phyloP scores from a whole-genome alignment of 768 basidiomycete species.

The Lentinula boryana region DNA sequence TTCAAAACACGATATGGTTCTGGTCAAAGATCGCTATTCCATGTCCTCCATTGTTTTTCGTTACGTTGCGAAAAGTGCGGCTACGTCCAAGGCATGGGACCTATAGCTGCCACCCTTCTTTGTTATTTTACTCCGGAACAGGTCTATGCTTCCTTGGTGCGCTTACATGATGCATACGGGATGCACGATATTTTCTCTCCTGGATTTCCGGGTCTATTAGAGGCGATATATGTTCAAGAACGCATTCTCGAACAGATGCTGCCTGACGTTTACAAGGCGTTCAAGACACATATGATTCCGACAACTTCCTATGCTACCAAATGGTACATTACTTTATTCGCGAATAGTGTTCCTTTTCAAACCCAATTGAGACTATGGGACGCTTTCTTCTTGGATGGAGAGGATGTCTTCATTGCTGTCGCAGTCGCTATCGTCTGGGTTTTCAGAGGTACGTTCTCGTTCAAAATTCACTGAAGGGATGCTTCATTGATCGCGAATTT shows the following conservation, averaged over 20 bases:
- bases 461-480: background rate
- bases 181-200: slow-evolving; percentile 89
- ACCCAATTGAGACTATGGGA: slow-evolving; percentile 95
- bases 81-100: slow-evolving; percentile 99
- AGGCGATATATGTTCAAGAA: slow-evolving; percentile 96
- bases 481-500: background rate
- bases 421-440: slow-evolving; percentile 89
- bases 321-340: slow-evolving; percentile 98
- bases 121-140: slow-evolving; percentile 92
- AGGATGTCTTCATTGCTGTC: slow-evolving; percentile 81
- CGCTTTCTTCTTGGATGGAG: slow-evolving; percentile 84
- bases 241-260: slow-evolving; percentile 80
- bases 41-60: slow-evolving; percentile 90
- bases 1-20: slow-evolving; percentile 95
- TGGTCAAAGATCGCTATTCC: slow-evolving; percentile 93
- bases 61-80: slow-evolving; percentile 81
- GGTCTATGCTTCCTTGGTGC: slow-evolving; percentile 77
- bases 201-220: slow-evolving; percentile 93
- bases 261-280: slow-evolving; percentile 83
- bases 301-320: slow-evolving; percentile 96
- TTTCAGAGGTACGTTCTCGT: slow-evolving; percentile 60
- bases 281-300: slow-evolving; percentile 84
- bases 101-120: slow-evolving; percentile 89
- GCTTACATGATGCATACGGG: slow-evolving; percentile 83
- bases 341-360: slow-evolving; percentile 93